Evolutionary conservation across 495 filamentous ascomycete genomes (phyloP).

Genomic region (Xylaria bambusicola): DNA sequence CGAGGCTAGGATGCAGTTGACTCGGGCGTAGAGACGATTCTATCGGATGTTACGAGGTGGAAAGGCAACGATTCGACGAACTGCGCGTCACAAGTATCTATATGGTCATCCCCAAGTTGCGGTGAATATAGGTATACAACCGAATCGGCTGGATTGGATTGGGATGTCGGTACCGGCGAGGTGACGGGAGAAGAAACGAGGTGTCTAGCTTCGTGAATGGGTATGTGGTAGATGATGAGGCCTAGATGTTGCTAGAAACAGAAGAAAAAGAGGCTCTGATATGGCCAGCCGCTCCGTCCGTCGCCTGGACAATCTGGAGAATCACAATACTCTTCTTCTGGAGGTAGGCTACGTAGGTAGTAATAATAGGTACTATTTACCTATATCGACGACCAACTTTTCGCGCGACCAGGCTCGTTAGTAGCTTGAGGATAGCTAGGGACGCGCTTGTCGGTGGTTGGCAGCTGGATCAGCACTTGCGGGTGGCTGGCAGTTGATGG

Average conservation of each 20-base stretch:
- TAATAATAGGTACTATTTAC: background rate
- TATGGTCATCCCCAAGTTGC: slow-evolving; percentile 21
- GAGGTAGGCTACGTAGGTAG: background rate
- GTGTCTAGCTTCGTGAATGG: background rate
- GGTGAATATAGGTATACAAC: background rate
- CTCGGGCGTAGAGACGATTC: background rate
- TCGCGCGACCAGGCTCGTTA: slow-evolving; percentile 9
- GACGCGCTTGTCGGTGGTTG: background rate
- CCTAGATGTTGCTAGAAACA: background rate
- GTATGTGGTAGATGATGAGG: background rate
- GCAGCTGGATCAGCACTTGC: background rate
- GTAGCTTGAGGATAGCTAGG: background rate
- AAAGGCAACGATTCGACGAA: slow-evolving; percentile 22
- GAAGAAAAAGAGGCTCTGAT: background rate
- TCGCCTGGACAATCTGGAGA: slow-evolving; percentile 5
- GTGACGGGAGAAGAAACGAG: background rate
- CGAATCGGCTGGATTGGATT: background rate
- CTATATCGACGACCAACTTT: background rate
- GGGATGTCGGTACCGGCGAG: too few relatives aligned
- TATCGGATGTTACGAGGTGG: slow-evolving; percentile 14
- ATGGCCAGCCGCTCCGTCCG: background rate
- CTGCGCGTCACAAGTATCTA: slow-evolving; percentile 8
- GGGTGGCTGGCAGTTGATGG: too few relatives aligned
- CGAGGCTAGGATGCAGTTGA: slow-evolving; percentile 22
- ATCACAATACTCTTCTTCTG: too few relatives aligned